Base-by-base conservation (phyloP, 2,329 filamentous ascomycete genomes). In the Ophiostoma novo-ulmi region DNA sequence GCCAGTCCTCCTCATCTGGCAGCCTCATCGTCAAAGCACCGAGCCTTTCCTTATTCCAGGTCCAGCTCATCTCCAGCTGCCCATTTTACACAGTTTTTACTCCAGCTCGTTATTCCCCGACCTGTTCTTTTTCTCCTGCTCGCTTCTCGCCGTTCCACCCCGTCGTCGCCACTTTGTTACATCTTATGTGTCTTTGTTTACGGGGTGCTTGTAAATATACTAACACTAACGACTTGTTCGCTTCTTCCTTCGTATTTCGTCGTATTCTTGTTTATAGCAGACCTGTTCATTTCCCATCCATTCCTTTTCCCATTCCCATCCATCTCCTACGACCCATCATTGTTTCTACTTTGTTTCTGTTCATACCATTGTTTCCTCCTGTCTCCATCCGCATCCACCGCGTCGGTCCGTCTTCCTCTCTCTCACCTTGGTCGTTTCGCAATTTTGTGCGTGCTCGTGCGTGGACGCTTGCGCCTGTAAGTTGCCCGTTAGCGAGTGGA, bases 391-490 rank as follows among this genome's bases (percentile, higher is more conserved):
- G 26, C 63, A 36, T 65, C 63, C 63, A 65, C 63, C 63, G 63
- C 63, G 63, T 22, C 63, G 63, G 63, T 65, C 63, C 63, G 63
- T 39, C 63, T 39, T 38, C 26, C 35, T 22, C 35, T 26, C 55
- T 65, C 63, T 65, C 63, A 64, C 61, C 36, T 39, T 65, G 63
- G 63, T 41, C 36, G 63, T 65, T 65, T 65, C 63, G 63, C 63
- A 65, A 39, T 65, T 39, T 39, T n/a, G 36, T 39, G 20, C 20
- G 35, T 65, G 61, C 61, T 65, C 10, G 36, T 65, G 61, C 61
- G 2, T 26, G 35, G 44, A 22, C 35, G 63, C 35, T 64, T 64
- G 61, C 26, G 58, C 22, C 63, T 65, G 63, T 65, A 65, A 41
- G 63, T 13, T 65, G 36, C n/a, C 58, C 58, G 58, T 63, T 63